Evolutionary conservation across 225 moss, liverwort and hornwort genomes (phyloP), one percentile per base, ranked within the genome.

Genomic region (Pseudoscleropodium purum): DNA sequence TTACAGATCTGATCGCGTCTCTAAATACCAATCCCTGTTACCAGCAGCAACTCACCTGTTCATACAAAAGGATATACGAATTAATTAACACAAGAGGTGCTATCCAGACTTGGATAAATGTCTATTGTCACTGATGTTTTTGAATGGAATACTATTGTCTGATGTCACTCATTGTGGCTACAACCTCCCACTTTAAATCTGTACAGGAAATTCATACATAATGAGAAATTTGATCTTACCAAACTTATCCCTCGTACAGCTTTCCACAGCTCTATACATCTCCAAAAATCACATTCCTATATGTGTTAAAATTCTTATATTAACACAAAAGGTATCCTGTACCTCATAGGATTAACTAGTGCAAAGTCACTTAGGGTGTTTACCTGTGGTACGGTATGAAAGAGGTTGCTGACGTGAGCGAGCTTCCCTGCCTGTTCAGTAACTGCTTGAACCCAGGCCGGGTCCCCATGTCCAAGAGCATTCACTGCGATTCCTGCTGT

Each of bases 401-500:
- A 98, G 65, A 95, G 92, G 87, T 98, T 98, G 95, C 98, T 97
- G 66, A 96, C 95, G 87, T 98, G 97, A 85, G 95, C 94, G 10
- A 98, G 94, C 60, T 92, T 92, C 34, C 93, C 91, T 43, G 96
- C 96, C 75, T 98, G 98, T 80, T 97, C 96, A 27, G 93, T 90
- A 63, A 98, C 91, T 37, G 98, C 98, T 91, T 95, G 93, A 75
- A 98, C 97, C 98, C 96, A 98, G 60, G 92, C 83, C 63, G 91
- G 92, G 51, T 98, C 95, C 63, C 92, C 95, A 91, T 98, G 97
- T 30, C 98, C 98, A 26, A 98, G 92, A 30, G 98, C 95, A 88
- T 98, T 98, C 69, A 97, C 98, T 79, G 97, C 98, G 47, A 98
- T 94, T 72, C 98, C 98, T 19, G 98, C 98, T 85, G 98, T 96